A percentile compares a stretch with the other conserved stretches of the same genome.
Evolutionary conservation across 768 basidiomycete species (phyloP).

Genomic region (Arthromyces matolae): DNA sequence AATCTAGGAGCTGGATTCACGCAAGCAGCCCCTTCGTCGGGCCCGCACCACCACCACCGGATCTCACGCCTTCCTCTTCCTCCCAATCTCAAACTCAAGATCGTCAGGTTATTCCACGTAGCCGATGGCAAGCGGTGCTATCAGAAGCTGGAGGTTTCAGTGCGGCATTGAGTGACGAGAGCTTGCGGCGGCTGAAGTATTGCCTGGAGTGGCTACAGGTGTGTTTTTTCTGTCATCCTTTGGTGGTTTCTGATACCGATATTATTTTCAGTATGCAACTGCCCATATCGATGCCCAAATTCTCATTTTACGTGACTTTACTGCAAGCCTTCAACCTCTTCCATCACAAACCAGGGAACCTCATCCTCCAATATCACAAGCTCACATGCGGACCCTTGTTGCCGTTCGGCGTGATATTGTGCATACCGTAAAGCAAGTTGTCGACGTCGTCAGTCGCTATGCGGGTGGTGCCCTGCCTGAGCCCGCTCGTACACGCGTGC

Average conservation of each 20-base stretch:
- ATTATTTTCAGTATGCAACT: conserved; percentile 67
- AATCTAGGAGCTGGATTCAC: conserved; percentile 35
- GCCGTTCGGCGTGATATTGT: conserved; percentile 79
- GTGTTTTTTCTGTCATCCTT: conserved; percentile 18
- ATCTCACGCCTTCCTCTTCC: conserved; percentile 25
- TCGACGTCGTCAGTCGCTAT: conserved; percentile 82
- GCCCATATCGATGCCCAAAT: conserved; percentile 86
- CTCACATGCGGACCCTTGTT: conserved; percentile 63
- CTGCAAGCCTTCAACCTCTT: conserved; percentile 59
- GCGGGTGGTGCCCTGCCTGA: conserved; percentile 86
- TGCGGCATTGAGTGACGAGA: conserved; percentile 88
- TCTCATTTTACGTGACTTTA: conserved; percentile 78
- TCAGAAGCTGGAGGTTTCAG: conserved; percentile 85
- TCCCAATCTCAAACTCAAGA: conserved; percentile 25
- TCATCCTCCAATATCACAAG: conserved; percentile 33
- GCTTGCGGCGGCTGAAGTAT: conserved; percentile 80
- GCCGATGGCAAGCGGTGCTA: conserved; percentile 81
- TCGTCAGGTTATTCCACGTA: conserved; percentile 64
- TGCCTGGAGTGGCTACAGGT: conserved; percentile 89
- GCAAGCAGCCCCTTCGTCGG: conserved; percentile 35
- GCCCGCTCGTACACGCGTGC: conserved; percentile 69
- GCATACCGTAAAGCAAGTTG: conserved; percentile 85
- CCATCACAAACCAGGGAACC: conserved; percentile 28
- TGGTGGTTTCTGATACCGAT: neutral
- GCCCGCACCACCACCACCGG: conserved; percentile 29